These are phyloP conservation scores for Lactifluus volemus DNA, from an alignment of 768 basidiomycete species.

Conservation along the genomic window DNA sequence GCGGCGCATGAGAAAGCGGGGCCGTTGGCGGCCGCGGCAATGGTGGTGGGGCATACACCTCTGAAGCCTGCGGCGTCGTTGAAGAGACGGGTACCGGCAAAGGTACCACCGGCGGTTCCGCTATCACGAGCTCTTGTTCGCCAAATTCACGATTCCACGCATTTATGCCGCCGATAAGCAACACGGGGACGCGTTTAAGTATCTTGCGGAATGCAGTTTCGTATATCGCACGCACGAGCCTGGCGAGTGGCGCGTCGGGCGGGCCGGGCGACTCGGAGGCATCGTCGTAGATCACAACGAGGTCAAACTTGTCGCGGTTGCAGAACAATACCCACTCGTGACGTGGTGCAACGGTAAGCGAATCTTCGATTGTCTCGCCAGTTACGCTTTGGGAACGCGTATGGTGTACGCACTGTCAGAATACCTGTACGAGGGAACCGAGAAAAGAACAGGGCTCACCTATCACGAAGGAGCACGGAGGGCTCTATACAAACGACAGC, in stretches of 20 bases:
- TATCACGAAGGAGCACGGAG: constrained; percentile 54
- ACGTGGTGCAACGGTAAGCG: constrained; percentile 61
- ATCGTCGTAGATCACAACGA: constrained; percentile 80
- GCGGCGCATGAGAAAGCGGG: not conserved
- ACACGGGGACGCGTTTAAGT: constrained; percentile 65
- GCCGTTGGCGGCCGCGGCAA: not conserved
- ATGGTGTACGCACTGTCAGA: not conserved
- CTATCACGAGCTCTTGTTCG: constrained; percentile 29
- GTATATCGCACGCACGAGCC: constrained; percentile 60
- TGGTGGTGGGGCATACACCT: not conserved
- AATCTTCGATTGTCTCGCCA: constrained; percentile 59
- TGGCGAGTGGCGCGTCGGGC: constrained; percentile 43
- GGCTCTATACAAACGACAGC: constrained; percentile 84
- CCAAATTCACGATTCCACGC: constrained; percentile 66
- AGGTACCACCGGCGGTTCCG: constrained; percentile 5
- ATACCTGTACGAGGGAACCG: not conserved
- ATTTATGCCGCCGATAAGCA: constrained; percentile 77
- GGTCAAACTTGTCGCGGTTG: constrained; percentile 81
- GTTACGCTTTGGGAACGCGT: constrained; percentile 42
- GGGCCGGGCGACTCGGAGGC: constrained; percentile 44
- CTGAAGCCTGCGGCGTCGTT: not conserved
- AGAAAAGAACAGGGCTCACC: constrained; percentile 37
- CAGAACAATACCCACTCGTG: constrained; percentile 66
- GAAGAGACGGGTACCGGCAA: not conserved
- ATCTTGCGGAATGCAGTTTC: constrained; percentile 65